Evolutionary conservation across 2,329 filamentous ascomycete genomes (phyloP).

Genomic region (Coniochaeta prunicola): DNA sequence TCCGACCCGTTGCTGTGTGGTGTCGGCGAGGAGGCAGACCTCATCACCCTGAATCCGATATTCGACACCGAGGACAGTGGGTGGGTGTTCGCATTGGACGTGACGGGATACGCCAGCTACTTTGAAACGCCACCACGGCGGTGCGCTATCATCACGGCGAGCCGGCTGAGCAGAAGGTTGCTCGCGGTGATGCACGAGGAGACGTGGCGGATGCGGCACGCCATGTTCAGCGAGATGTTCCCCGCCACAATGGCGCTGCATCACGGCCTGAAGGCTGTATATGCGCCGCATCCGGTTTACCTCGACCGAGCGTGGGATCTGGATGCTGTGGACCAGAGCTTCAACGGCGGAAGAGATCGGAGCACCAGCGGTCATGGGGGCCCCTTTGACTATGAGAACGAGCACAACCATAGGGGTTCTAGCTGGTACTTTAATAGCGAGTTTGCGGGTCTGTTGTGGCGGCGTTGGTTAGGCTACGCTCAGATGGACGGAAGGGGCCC

Average conservation of each 20-base stretch:
- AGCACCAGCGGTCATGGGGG: conserved; percentile 58
- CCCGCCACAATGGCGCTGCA: conserved; percentile 64
- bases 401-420: conserved; percentile 76
- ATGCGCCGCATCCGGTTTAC: conserved; percentile 75
- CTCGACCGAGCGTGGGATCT: conserved; percentile 69
- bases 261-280: conserved; percentile 71
- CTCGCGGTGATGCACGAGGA: conserved; percentile 70
- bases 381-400: conserved; percentile 60
- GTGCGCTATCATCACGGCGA: conserved; percentile 64
- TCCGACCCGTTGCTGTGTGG: conserved; percentile 43
- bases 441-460: conserved; percentile 72
- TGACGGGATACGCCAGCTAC: conserved; percentile 56
- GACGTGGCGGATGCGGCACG: conserved; percentile 57
- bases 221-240: conserved; percentile 77
- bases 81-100: conserved; percentile 65
- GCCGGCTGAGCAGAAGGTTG: conserved; percentile 58
- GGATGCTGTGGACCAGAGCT: conserved; percentile 63
- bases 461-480: conserved; percentile 63
- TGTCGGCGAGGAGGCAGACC: conserved; percentile 63
- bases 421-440: conserved; percentile 81
- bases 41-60: conserved; percentile 71
- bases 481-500: conserved; percentile 43
- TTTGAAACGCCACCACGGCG: conserved; percentile 56
- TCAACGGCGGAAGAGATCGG: conserved; percentile 69
- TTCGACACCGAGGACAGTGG: conserved; percentile 65